phyloP scores from a whole-genome alignment of 2,329 filamentous ascomycete species.

The Beauveria sp. region DNA sequence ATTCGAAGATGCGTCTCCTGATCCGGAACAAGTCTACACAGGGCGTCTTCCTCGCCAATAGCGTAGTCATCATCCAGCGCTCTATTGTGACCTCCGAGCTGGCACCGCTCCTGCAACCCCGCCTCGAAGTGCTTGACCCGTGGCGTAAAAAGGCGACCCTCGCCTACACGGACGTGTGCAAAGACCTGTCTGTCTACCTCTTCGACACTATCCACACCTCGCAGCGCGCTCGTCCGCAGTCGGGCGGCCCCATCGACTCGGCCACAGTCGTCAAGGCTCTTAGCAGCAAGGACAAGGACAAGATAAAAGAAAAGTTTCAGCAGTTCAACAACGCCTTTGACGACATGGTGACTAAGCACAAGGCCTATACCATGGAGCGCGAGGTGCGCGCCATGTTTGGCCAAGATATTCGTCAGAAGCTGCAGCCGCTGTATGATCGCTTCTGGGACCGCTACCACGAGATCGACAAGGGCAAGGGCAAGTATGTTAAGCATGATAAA shows the following conservation, averaged over 20 bases:
- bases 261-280: constrained; percentile 76
- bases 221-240: constrained; percentile 63
- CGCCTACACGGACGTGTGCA: constrained; percentile 80
- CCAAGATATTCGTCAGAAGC: constrained; percentile 79
- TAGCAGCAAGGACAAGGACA: constrained; percentile 86
- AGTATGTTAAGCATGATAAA: constrained; percentile 98
- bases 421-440: constrained; percentile 87
- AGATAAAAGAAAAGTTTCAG: constrained; percentile 92
- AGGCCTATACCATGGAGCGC: constrained; percentile 78
- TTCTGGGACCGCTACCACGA: constrained; percentile 98
- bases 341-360: constrained; percentile 76
- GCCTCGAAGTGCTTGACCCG: constrained; percentile 61
- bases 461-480: constrained; percentile 94
- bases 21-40: constrained; percentile 72
- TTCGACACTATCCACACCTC: constrained; percentile 84
- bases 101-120: constrained; percentile 58
- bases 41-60: constrained; percentile 89
- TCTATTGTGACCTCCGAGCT: constrained; percentile 79
- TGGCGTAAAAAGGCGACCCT: constrained; percentile 84
- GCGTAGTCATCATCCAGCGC: constrained; percentile 73
- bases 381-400: constrained; percentile 77
- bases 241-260: constrained; percentile 71
- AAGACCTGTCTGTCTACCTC: constrained; percentile 75
- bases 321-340: constrained; percentile 89
- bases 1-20: constrained; percentile 62